Evolutionary conservation across 352 stramenopile genomes (phyloP), one percentile per base, ranked within the genome.

Genomic region (Globisporangium lucens): DNA sequence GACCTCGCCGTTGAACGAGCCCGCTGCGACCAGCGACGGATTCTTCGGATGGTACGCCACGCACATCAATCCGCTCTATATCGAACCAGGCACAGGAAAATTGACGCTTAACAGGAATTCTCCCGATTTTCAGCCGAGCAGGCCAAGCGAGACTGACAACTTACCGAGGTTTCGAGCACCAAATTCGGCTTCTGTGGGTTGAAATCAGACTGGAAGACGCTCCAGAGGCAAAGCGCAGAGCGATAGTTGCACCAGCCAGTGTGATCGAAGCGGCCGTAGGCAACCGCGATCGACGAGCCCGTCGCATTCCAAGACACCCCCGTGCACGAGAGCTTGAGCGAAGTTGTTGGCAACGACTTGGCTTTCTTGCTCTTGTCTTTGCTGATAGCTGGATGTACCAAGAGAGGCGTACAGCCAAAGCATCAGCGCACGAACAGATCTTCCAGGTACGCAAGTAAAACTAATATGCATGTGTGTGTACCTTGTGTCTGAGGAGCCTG

Each of bases 221-320:
- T 91, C 89, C 89, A 97, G 63, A 91, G 74, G 62, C 87, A 95
- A 33, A 97, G 71, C 43, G 89, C 87, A 7, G 87, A 94, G 47
- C 86, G 87, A 47, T 91, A 93, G 65, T 96, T 87, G 75, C 89
- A 97, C 89, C 89, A 97, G 0, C 89, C 89, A 2, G 79, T 83
- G 68, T 96, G 83, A 63, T 97, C 87, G 27, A 94, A 91, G 30
- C 89, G 79, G 29, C 90, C 90, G 58, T 95, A 97, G 36, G 87
- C 75, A 27, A 91, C 83, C n/a, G 78, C 89, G 24, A 97, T 78
- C 27, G 92, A 72, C 7, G 86, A 84, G n/a, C 90, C 90, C 0
- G 89, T 96, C 2, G 80, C 75, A 62, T 95, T 97, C 89, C 89
- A 97, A 2, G 86, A 94, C 20, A 97, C 77, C 10, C 87, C 88